These are phyloP conservation scores for Blastobotrys serpentis DNA, from an alignment of 1,139 yeast species.

Conservation along the genomic window DNA sequence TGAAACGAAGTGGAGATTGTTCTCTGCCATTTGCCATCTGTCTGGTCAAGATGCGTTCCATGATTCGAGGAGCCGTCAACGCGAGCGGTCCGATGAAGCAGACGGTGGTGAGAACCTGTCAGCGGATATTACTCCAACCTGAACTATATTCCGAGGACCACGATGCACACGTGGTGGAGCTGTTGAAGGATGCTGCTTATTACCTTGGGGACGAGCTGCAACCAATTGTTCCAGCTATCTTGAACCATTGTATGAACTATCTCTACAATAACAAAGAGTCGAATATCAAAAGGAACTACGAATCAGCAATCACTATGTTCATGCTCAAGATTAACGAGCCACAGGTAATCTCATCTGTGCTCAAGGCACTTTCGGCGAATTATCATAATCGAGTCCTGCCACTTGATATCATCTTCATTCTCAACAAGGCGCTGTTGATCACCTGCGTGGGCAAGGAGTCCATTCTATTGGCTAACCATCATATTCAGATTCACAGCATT, in stretches of 20 bases:
- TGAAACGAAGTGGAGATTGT: neutral
- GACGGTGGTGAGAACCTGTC: neutral
- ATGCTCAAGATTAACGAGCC: constrained; percentile 2
- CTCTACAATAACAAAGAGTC: neutral
- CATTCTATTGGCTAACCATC: constrained; percentile 4
- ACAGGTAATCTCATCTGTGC: constrained; percentile 5
- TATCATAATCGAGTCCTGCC: neutral
- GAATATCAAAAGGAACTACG: neutral
- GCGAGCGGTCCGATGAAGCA: neutral
- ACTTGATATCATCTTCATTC: neutral
- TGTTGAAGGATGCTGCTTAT: constrained; percentile 5
- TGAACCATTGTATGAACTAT: constrained; percentile 1
- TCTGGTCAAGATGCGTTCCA: constrained; percentile 10
- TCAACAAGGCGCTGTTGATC: constrained; percentile 4
- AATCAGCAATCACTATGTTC: constrained; percentile 4
- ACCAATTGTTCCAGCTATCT: neutral
- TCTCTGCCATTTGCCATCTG: constrained; percentile 8
- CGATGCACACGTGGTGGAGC: constrained; percentile 8
- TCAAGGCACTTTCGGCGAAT: neutral
- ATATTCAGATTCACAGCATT: constrained; percentile 2
- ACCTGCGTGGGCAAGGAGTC: constrained; percentile 1
- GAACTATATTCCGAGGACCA: neutral
- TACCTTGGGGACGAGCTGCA: constrained; percentile 4
- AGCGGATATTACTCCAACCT: neutral
- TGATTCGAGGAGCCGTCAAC: neutral